Percentiles rank a stretch among this genome's conserved stretches.
These are phyloP conservation scores for Globisporangium abappressorium DNA, from an alignment of 352 stramenopile genomes.

Conservation along the genomic window DNA sequence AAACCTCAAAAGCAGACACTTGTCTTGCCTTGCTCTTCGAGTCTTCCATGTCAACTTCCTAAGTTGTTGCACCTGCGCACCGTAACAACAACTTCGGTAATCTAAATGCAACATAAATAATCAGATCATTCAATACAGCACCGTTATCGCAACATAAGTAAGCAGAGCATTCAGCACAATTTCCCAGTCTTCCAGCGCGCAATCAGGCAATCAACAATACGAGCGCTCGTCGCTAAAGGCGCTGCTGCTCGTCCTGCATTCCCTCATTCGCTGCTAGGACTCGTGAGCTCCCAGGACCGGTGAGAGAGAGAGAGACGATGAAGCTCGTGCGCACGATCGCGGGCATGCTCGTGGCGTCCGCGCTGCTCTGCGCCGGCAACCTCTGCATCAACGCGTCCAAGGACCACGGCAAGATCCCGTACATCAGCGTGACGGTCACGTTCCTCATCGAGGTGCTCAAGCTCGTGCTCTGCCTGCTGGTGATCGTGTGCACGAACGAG, in stretches of 20 bases:
- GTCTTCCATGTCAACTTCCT: neutral
- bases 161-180: neutral
- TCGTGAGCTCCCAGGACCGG: neutral
- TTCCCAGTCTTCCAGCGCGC: neutral
- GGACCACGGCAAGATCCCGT: slow-evolving; percentile 63
- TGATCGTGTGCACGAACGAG: slow-evolving; percentile 40
- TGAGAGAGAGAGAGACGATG: slow-evolving; percentile 11
- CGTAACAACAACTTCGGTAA: neutral
- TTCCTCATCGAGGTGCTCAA: slow-evolving; percentile 87
- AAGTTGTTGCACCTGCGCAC: neutral
- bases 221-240: neutral
- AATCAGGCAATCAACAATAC: neutral
- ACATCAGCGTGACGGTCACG: slow-evolving; percentile 83
- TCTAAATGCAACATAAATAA: neutral
- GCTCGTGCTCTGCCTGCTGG: slow-evolving; percentile 43
- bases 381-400: slow-evolving; percentile 87
- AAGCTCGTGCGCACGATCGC: slow-evolving; percentile 51
- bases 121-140: neutral
- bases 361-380: slow-evolving; percentile 78
- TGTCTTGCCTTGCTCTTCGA: neutral
- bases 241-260: neutral
- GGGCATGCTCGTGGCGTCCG: slow-evolving; percentile 61
- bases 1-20: neutral
- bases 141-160: neutral
- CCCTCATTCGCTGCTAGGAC: neutral